Base-by-base conservation (phyloP, 306 rosid species). In the Prunus padus region DNA sequence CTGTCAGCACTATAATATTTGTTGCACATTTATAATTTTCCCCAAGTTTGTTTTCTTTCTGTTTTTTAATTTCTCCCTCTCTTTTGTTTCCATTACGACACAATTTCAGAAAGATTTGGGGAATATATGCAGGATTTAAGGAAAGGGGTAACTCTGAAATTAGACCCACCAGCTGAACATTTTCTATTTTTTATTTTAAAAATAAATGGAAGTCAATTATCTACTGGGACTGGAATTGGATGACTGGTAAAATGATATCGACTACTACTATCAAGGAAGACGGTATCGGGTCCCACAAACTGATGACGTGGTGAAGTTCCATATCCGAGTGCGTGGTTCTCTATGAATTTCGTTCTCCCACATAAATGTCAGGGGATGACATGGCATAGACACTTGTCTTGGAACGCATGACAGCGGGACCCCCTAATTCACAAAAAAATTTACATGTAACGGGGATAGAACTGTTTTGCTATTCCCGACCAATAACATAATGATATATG, bases 41-140 rank as follows among this genome's bases (percentile, higher is more conserved):
- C 67, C 44, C 40, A 18, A 55, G 28, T 77, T 86, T 83, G 67
- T 84, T 81, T 82, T 23, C 10, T 65, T 45, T 59, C n/a, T 47
- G 56, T 40, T 47, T 26, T 57, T 80, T 40, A 55, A 63, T 50
- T 77, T 65, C 30, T 52, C 16, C 56, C 8, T 65, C 62, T 30
- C 54, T 19, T 75, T 80, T 80, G 83, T 85, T 87, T 77, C 49
- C 75, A 71, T 37, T 55, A 1, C 56, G 85, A 84, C 85, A 51
- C 74, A 82, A 30, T 60, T 67, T 44, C 45, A 54, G 57, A 69
- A 81, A 79, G 89, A 83, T 83, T 51, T 68, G 54, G 54, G 68
- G 92, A 87, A 90, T 84, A 84, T 87, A 71, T 76, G 85, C 80
- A 69, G 50, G 82, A 81, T 79, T 76, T 82, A 28, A 12, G n/a